Evolutionary conservation across 495 filamentous ascomycete species (phyloP).

Genomic region (Penicillium bialowiezense): DNA sequence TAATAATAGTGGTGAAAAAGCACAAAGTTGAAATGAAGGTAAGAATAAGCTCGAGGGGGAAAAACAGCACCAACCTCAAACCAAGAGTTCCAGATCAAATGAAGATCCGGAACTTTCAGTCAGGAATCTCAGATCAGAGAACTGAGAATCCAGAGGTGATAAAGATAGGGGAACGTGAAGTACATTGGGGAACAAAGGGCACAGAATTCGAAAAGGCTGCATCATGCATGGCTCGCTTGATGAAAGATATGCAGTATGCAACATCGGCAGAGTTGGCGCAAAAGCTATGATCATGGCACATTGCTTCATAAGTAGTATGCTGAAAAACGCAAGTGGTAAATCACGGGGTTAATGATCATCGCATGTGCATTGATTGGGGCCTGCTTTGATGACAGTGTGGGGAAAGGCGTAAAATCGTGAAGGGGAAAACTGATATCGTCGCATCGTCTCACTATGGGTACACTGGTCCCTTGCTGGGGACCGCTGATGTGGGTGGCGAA

Average conservation of each 20-base stretch:
- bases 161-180: constrained; percentile 2
- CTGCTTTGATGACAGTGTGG: constrained; percentile 33
- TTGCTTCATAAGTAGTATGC: constrained; percentile 17
- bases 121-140: constrained; percentile 7
- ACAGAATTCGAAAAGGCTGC: constrained; percentile 12
- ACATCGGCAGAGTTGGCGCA: constrained; percentile 10
- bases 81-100: constrained; percentile 3
- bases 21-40: constrained; percentile 21
- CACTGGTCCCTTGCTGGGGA: constrained; percentile 24
- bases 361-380: constrained; percentile 28
- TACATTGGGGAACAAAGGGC: constrained; percentile 11
- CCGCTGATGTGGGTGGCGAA: constrained; percentile 10
- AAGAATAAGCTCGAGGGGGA: constrained; percentile 2
- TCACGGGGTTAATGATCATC: constrained; percentile 22
- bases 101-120: constrained; percentile 9
- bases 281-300: constrained; percentile 19
- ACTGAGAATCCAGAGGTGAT: background rate
- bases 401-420: constrained; percentile 44
- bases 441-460: constrained; percentile 47
- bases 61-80: background rate
- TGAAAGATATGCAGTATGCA: constrained; percentile 20
- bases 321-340: constrained; percentile 11
- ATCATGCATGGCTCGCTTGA: constrained; percentile 16
- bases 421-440: constrained; percentile 28
- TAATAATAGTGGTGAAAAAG: constrained; percentile 24